Percentiles rank a stretch among this genome's conserved stretches.
These are phyloP conservation scores for Ustilago hordei DNA, from an alignment of 1,284 basidiomycete genomes.

Conservation along the genomic window DNA sequence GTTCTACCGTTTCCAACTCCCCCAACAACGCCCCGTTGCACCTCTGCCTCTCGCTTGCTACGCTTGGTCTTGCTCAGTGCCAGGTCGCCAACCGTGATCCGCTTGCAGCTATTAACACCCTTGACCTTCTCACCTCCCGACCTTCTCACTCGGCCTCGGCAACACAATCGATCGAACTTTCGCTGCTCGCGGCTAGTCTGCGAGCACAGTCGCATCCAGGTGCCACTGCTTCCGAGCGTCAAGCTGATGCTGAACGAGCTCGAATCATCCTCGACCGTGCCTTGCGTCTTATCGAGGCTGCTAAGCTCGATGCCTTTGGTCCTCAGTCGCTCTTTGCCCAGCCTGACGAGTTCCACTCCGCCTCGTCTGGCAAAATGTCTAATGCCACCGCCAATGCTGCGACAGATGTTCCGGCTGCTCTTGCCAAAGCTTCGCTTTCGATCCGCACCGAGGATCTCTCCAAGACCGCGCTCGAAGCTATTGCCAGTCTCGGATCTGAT, in stretches of 20 bases:
- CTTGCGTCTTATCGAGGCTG: slow-evolving; percentile 58
- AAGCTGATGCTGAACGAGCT: slow-evolving; percentile 53
- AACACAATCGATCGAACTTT: slow-evolving; percentile 56
- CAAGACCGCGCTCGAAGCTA: slow-evolving; percentile 49
- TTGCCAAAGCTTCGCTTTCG: slow-evolving; percentile 46
- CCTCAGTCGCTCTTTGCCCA: slow-evolving; percentile 27
- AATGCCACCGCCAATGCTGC: slow-evolving; percentile 30
- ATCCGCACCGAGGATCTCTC: slow-evolving; percentile 52
- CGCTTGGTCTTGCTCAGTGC: slow-evolving; percentile 65
- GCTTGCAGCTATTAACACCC: slow-evolving; percentile 61
- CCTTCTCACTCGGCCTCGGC: slow-evolving; percentile 38
- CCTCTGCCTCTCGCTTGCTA: slow-evolving; percentile 58
- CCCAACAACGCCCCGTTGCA: slow-evolving; percentile 41
- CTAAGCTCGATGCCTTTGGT: slow-evolving; percentile 43
- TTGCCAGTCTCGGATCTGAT: slow-evolving; percentile 54
- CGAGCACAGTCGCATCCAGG: slow-evolving; percentile 59
- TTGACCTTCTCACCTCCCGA: slow-evolving; percentile 54
- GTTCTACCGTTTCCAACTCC: slow-evolving; percentile 16
- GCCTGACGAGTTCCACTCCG: slow-evolving; percentile 39
- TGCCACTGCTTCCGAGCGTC: slow-evolving; percentile 50
- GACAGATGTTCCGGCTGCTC: slow-evolving; percentile 33
- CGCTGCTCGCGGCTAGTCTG: slow-evolving; percentile 60
- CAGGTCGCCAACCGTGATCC: slow-evolving; percentile 59
- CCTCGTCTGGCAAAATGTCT: slow-evolving; percentile 16
- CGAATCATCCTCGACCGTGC: slow-evolving; percentile 63